Percentiles rank a stretch among this genome's conserved stretches.
These are phyloP conservation scores for Echites panduratus DNA, from an alignment of 257 asterid genomes.

Conservation along the genomic window DNA sequence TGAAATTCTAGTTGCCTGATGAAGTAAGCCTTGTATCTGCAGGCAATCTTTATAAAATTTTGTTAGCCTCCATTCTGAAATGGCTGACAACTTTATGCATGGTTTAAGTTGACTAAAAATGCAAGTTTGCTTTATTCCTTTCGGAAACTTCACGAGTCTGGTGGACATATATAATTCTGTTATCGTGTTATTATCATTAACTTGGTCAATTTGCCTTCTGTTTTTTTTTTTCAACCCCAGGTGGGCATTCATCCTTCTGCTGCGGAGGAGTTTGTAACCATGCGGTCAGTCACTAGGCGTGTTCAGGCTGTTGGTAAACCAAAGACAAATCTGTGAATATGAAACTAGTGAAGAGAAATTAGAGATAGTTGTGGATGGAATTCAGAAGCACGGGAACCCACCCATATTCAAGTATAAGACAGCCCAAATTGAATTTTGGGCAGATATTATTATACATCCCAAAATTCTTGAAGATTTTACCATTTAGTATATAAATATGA, in stretches of 20 bases:
- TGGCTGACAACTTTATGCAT: not conserved
- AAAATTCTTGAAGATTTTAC: too few species aligned
- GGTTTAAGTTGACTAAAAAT: not conserved
- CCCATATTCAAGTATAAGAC: not conserved
- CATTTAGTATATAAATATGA: too few species aligned
- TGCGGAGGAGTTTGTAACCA: slow-evolving; percentile 93
- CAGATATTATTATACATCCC: too few species aligned
- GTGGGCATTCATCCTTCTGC: slow-evolving; percentile 98
- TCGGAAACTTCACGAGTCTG: not conserved
- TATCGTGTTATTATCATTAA: not conserved
- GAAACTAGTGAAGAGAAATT: not conserved
- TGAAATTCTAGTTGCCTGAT: not conserved
- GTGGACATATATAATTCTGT: not conserved
- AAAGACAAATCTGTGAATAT: slow-evolving; percentile 43
- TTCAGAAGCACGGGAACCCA: not conserved
- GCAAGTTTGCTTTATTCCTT: not conserved
- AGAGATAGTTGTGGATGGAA: not conserved
- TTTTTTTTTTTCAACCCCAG: slow-evolving; percentile 31
- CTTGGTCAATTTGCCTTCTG: not conserved
- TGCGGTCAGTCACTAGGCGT: slow-evolving; percentile 67
- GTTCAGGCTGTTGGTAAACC: slow-evolving; percentile 54
- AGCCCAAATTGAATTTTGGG: not conserved
- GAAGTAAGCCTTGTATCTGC: not conserved
- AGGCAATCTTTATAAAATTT: not conserved
- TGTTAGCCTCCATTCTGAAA: not conserved